phyloP scores from a whole-genome alignment of 371 early-diverging fungal genomes.

The Actinomucor elegans region DNA sequence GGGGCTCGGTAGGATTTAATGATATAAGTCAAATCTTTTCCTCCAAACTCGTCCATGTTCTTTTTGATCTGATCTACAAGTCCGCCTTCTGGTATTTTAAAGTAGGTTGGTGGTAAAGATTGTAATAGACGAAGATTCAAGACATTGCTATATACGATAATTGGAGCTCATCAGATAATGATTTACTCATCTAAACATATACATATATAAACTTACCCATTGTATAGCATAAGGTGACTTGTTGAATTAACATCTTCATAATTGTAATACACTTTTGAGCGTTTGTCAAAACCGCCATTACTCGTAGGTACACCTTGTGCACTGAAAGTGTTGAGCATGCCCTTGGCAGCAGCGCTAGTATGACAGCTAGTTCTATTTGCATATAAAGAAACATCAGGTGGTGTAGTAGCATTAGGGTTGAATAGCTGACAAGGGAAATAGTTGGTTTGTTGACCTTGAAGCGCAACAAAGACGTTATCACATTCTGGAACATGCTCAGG shows the following conservation, averaged over 20 bases:
- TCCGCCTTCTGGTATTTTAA: slow-evolving; percentile 25
- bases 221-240: slow-evolving; percentile 63
- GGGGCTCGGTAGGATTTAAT: slow-evolving; percentile 20
- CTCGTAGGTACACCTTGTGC: slow-evolving; percentile 31
- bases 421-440: slow-evolving; percentile 74
- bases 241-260: slow-evolving; percentile 61
- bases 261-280: slow-evolving; percentile 61
- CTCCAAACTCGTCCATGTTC: slow-evolving; percentile 21
- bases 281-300: slow-evolving; percentile 24
- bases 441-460: slow-evolving; percentile 38
- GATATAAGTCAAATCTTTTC: slow-evolving; percentile 39
- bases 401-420: slow-evolving; percentile 42
- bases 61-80: slow-evolving; percentile 27
- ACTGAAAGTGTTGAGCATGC: slow-evolving; percentile 27
- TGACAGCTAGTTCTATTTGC: slow-evolving; percentile 66
- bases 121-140: slow-evolving; percentile 35
- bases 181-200: too few relatives aligned
- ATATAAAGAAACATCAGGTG: slow-evolving; percentile 45
- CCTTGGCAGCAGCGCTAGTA: slow-evolving; percentile 41
- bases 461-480: slow-evolving; percentile 51
- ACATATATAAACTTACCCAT: too few relatives aligned
- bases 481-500: slow-evolving; percentile 64
- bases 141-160: slow-evolving; percentile 31
- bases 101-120: slow-evolving; percentile 33
- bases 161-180: too few relatives aligned